A percentile compares a stretch with the other conserved stretches of the same genome.
Evolutionary conservation across 106 monocot genomes (phyloP).

Genomic region (Iris macrosiphon): DNA sequence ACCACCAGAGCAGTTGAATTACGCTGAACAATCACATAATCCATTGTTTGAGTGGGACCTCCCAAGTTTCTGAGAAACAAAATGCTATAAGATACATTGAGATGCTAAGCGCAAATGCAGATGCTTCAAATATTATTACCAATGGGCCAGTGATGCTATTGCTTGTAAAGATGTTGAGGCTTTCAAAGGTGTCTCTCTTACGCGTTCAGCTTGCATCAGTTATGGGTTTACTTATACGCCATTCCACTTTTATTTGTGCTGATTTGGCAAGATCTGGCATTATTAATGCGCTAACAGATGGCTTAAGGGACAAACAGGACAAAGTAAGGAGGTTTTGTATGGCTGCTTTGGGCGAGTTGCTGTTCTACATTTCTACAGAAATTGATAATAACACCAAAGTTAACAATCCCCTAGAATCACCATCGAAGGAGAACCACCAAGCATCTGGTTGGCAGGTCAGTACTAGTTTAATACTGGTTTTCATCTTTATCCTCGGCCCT

Average conservation of each 20-base stretch:
- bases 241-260: slow-evolving; percentile 76
- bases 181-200: slow-evolving; percentile 58
- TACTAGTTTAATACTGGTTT: slow-evolving; percentile 4
- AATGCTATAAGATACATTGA: slow-evolving; percentile 79
- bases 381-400: slow-evolving; percentile 42
- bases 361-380: slow-evolving; percentile 93
- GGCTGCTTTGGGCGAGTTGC: slow-evolving; percentile 91
- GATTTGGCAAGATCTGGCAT: slow-evolving; percentile 82
- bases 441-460: slow-evolving; percentile 79
- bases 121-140: slow-evolving; percentile 75
- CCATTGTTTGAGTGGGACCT: slow-evolving; percentile 53
- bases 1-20: slow-evolving; percentile 47
- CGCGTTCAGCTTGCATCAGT: slow-evolving; percentile 69
- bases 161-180: slow-evolving; percentile 83
- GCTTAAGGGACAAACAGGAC: slow-evolving; percentile 91
- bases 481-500: slow-evolving; percentile 3
- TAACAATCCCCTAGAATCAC: slow-evolving; percentile 46
- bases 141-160: slow-evolving; percentile 86
- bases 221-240: slow-evolving; percentile 73
- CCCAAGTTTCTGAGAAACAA: slow-evolving; percentile 73
- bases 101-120: slow-evolving; percentile 71
- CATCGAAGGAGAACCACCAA: slow-evolving; percentile 60
- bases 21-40: slow-evolving; percentile 48
- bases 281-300: slow-evolving; percentile 60
- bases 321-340: slow-evolving; percentile 88